Evolutionary conservation across 768 basidiomycete genomes (phyloP).

Genomic region (Kwoniella pini): DNA sequence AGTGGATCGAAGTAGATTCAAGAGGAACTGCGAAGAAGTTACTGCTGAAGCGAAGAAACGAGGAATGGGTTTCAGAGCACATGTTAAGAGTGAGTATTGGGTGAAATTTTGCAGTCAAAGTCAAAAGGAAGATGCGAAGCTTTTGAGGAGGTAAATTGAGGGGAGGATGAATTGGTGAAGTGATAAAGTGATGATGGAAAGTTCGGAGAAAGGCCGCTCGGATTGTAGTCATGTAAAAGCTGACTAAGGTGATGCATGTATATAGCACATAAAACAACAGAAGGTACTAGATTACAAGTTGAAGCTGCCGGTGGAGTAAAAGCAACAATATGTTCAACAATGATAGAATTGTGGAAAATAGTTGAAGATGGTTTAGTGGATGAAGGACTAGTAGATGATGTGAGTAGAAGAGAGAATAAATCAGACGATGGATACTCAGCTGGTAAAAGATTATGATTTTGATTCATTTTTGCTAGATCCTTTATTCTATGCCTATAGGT

Average conservation of each 20-base stretch:
- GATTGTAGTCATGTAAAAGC: background rate
- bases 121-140: background rate
- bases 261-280: slow-evolving; percentile 63
- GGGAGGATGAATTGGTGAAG: too few relatives aligned
- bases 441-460: background rate
- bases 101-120: background rate
- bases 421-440: too few relatives aligned
- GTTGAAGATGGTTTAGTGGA: slow-evolving; percentile 67
- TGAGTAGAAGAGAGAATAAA: too few relatives aligned
- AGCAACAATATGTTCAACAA: slow-evolving; percentile 72
- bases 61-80: slow-evolving; percentile 74
- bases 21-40: slow-evolving; percentile 72
- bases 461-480: slow-evolving; percentile 59
- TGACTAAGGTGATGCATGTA: slow-evolving; percentile 52
- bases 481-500: slow-evolving; percentile 75
- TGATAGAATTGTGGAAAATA: slow-evolving; percentile 79
- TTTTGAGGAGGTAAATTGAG: too few relatives aligned
- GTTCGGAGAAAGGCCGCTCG: too few relatives aligned
- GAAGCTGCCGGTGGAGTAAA: slow-evolving; percentile 61
- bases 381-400: slow-evolving; percentile 76
- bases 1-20: slow-evolving; percentile 72
- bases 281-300: slow-evolving; percentile 73
- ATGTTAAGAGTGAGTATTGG: slow-evolving; percentile 65
- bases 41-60: slow-evolving; percentile 66
- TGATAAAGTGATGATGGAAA: too few relatives aligned